Evolutionary conservation across 2,329 filamentous ascomycete species (phyloP).

Genomic region (Ophiocordyceps camponoti-rufipedis): DNA sequence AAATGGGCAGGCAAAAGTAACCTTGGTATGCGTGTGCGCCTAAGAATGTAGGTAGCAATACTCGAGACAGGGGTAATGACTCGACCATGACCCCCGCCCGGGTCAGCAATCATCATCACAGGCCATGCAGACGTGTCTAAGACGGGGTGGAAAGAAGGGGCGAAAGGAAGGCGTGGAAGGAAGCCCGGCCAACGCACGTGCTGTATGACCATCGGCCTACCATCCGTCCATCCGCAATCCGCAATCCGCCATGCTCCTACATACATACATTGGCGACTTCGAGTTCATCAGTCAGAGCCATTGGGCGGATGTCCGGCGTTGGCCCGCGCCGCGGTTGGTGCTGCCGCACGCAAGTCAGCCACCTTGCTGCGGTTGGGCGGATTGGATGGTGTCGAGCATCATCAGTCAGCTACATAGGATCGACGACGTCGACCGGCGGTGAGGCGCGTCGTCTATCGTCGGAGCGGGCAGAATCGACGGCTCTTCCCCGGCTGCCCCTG

Average conservation of each 20-base stretch:
- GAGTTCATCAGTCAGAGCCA: too few species aligned
- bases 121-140: neutral
- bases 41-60: neutral
- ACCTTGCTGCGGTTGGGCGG: neutral
- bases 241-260: neutral
- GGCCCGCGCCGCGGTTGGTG: neutral
- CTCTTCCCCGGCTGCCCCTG: too few species aligned
- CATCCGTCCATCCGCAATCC: neutral
- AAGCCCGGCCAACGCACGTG: neutral
- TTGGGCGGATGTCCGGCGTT: neutral
- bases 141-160: neutral
- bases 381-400: neutral
- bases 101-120: neutral
- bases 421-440: neutral
- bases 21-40: too few species aligned
- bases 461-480: too few species aligned
- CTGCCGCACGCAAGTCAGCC: neutral
- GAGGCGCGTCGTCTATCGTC: neutral
- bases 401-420: neutral
- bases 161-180: neutral
- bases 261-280: neutral
- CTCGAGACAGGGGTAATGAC: neutral
- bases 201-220: neutral
- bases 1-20: neutral
- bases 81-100: neutral